Percentiles rank a stretch among this genome's conserved stretches.
phyloP scores from a whole-genome alignment of 768 basidiomycete genomes.

The Tricholoma furcatifolium region DNA sequence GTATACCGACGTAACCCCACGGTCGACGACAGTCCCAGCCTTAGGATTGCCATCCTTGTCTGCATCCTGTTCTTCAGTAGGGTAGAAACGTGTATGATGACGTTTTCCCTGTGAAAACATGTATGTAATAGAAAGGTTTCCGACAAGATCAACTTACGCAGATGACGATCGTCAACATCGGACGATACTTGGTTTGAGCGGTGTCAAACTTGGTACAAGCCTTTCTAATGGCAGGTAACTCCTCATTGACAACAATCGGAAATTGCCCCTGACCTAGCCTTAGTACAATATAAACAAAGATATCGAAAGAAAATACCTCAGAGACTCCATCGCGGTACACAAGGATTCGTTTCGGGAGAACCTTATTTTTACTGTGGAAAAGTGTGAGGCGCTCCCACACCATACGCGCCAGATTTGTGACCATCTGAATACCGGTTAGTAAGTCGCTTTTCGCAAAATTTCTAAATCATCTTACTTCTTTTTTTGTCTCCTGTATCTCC shows the following conservation, averaged over 20 bases:
- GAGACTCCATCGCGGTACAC: constrained; percentile 85
- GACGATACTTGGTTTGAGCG: constrained; percentile 40
- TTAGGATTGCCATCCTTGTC: constrained; percentile 72
- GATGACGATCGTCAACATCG: constrained; percentile 68
- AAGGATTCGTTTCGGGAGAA: constrained; percentile 63
- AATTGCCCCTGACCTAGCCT: constrained; percentile 64
- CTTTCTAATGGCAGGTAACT: constrained; percentile 60
- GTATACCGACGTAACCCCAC: constrained; percentile 68
- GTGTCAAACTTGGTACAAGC: constrained; percentile 55
- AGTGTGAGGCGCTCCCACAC: constrained; percentile 60
- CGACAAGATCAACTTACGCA: constrained; percentile 54
- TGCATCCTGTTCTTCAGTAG: constrained; percentile 47
- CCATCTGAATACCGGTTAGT: constrained; percentile 52
- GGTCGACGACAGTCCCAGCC: constrained; percentile 81
- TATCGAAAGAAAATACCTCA: constrained; percentile 42
- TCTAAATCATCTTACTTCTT: constrained; percentile 52
- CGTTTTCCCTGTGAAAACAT: constrained; percentile 38
- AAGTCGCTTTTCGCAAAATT: not conserved
- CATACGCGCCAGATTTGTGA: constrained; percentile 63
- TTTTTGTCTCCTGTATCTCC: constrained; percentile 67
- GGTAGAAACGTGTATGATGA: constrained; percentile 63
- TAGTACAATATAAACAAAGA: not conserved
- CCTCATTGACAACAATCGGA: constrained; percentile 55
- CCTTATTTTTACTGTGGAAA: constrained; percentile 45
- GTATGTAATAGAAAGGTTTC: constrained; percentile 12